phyloP scores from a whole-genome alignment of 75 land plant species.

The Sequoiadendron giganteum region DNA sequence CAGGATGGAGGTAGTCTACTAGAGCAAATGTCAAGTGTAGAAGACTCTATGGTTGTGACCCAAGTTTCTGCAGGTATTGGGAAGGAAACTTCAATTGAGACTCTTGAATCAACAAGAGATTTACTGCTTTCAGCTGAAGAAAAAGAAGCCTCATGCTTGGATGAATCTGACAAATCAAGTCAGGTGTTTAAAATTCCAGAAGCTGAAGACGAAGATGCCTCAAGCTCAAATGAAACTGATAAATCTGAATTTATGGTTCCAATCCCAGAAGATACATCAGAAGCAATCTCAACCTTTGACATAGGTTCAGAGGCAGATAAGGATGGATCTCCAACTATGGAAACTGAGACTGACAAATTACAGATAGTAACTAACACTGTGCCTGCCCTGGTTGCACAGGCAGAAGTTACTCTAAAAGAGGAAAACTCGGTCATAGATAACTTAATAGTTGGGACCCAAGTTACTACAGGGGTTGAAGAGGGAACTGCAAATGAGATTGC shows the following conservation, averaged over 20 bases:
- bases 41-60: neutral
- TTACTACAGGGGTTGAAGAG: neutral
- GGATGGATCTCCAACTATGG: neutral
- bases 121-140: neutral
- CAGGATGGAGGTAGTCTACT: neutral
- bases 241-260: neutral
- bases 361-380: neutral
- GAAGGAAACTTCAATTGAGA: neutral
- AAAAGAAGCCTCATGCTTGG: neutral
- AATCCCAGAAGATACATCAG: neutral
- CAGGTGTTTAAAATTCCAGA: neutral
- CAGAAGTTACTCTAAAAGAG: neutral
- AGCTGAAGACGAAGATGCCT: neutral
- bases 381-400: neutral
- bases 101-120: neutral
- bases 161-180: neutral
- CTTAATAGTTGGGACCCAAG: neutral
- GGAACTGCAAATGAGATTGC: neutral
- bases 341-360: neutral
- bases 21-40: neutral
- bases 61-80: neutral
- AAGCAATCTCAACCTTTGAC: neutral
- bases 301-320: neutral
- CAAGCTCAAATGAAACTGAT: neutral
- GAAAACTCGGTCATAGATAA: neutral